Percentiles rank a stretch among this genome's conserved stretches.
These are phyloP conservation scores for Termitomyces bulborhizus DNA, from an alignment of 768 basidiomycete species.

Conservation along the genomic window DNA sequence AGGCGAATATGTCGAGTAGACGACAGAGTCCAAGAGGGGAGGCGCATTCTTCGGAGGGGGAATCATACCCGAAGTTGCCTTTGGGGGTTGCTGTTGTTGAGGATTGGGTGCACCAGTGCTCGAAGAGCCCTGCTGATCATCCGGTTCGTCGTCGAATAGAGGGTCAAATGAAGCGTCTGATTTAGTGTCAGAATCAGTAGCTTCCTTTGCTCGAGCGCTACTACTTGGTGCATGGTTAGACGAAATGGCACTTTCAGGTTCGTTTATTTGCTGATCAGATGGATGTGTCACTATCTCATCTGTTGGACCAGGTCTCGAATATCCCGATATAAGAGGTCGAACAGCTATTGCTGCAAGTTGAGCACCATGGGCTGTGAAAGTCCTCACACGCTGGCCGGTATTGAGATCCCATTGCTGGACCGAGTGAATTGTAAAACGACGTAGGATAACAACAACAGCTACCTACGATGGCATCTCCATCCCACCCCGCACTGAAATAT, in stretches of 20 bases:
- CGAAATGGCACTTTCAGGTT: not conserved
- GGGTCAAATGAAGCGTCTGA: conserved; percentile 85
- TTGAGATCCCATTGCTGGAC: conserved; percentile 96
- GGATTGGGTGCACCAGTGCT: conserved; percentile 12
- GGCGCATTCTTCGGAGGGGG: conserved; percentile 71
- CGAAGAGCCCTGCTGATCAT: conserved; percentile 2
- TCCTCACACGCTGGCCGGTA: conserved; percentile 72
- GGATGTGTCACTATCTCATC: conserved; percentile 1
- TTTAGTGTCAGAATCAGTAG: conserved; percentile 49
- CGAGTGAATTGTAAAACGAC: conserved; percentile 8
- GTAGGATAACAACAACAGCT: not conserved
- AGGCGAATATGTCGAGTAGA: conserved; percentile 62
- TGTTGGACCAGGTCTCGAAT: conserved; percentile 21
- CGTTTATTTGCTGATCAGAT: conserved; percentile 4
- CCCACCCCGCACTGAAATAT: conserved; percentile 92
- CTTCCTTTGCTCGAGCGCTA: conserved; percentile 4
- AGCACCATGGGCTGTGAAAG: conserved; percentile 75
- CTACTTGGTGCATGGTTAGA: not conserved
- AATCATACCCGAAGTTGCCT: conserved; percentile 26
- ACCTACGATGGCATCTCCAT: conserved; percentile 80
- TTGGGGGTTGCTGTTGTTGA: conserved; percentile 13
- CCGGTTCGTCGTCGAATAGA: conserved; percentile 76
- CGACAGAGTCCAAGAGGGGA: conserved; percentile 57
- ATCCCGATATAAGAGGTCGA: conserved; percentile 49
- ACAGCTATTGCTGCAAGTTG: conserved; percentile 81